Evolutionary conservation across 2,329 filamentous ascomycete species (phyloP), one percentile per base, ranked within the genome.

Genomic region (Diaporthe velutina): DNA sequence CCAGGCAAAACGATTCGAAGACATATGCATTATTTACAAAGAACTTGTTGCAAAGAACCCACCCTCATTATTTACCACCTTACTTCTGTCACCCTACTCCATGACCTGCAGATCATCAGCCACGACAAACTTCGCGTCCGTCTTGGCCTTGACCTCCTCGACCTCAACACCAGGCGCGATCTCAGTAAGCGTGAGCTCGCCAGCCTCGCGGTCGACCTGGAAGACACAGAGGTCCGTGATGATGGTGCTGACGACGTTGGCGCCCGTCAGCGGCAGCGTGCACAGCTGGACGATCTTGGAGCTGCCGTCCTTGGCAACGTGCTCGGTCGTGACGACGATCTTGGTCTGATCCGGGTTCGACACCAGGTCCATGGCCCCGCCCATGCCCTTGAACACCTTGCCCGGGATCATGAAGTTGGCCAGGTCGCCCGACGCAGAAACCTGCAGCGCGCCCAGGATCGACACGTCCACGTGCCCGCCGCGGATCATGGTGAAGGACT

Each of bases 331-430:
- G 4, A 94, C 91, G 6, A 94, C 91, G 78, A 94, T 93, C 86
- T 93, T 94, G 77, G 92, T 94, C 79, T 88, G 87, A 78, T 93
- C 90, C 0, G 92, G 92, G 83, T 94, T 93, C 50, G 90, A 92
- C 15, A 94, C 91, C 10, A 94, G 84, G 81, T 94, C 92, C 92
- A 94, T 94, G 25, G 92, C 92, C 38, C 92, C 92, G 76, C 95
- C 95, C 92, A 97, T 97, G 25, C 95, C 95, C 88, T 97, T 97
- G 84, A 95, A 92, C 15, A 95, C 91, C 84, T 96, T 97, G 33
- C 95, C 95, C 0, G 95, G 95, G 77, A 97, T 93, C 93, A 97
- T 97, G 87, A 95, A 97, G 84, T 97, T 97, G 60, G 95, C 95
- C 71, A 97, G 84, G 81, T 97, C 95, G 35, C 95, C 95, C 3